Evolutionary conservation across 2,329 filamentous ascomycete genomes (phyloP).

Genomic region (Microsporum ferrugineum): DNA sequence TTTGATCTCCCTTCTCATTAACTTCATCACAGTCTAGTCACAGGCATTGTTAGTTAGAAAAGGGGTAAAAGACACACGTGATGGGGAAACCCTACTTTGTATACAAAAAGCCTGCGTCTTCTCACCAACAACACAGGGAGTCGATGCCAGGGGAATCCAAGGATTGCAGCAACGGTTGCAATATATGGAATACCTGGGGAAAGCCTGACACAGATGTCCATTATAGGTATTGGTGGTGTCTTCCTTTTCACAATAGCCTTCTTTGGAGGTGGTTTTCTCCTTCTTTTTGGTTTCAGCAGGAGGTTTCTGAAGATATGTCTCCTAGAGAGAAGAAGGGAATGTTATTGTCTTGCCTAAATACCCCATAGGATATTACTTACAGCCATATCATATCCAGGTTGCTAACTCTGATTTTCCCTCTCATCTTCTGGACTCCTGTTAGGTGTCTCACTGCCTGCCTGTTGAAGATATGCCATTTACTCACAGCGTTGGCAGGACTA

Average conservation of each 20-base stretch:
- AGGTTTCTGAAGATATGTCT: neutral
- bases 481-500: neutral
- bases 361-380: neutral
- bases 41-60: neutral
- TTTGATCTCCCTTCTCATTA: neutral
- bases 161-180: neutral
- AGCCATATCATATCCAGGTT: neutral
- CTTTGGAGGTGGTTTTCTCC: neutral
- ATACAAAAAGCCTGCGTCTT: neutral
- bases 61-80: neutral
- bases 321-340: neutral
- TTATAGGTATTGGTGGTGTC: neutral
- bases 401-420: neutral
- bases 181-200: neutral
- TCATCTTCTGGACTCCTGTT: neutral
- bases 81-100: slow-evolving; percentile 1
- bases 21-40: neutral
- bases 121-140: neutral
- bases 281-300: neutral
- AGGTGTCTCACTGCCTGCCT: neutral
- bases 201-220: neutral
- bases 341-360: neutral
- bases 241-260: neutral
- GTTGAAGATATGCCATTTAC: neutral
- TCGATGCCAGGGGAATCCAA: neutral